Evolutionary conservation across 441 rosid species (phyloP).

Genomic region (Iberis amara): DNA sequence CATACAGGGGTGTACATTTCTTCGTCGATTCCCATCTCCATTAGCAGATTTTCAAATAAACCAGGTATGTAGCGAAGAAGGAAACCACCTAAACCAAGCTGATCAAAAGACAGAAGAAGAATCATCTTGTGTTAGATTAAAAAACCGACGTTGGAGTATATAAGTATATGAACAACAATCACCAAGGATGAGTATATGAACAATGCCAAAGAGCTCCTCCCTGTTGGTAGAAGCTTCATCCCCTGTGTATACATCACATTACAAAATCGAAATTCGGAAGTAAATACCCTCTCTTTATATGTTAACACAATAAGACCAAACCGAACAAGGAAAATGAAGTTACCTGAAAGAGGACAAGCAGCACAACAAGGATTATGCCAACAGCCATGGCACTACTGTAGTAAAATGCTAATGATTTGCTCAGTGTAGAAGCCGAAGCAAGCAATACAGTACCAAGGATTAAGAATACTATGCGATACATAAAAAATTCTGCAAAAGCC

Average conservation of each 20-base stretch:
- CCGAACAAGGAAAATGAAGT: background rate
- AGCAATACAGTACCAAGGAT: constrained; percentile 49
- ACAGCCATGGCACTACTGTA: constrained; percentile 86
- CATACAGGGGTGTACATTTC: constrained; percentile 98
- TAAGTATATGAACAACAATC: constrained; percentile 26
- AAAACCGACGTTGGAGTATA: background rate
- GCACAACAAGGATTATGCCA: constrained; percentile 77
- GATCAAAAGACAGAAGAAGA: constrained; percentile 18
- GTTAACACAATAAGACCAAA: background rate
- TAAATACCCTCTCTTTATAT: background rate
- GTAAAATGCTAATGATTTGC: constrained; percentile 78
- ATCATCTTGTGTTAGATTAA: constrained; percentile 6
- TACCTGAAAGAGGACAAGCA: constrained; percentile 90
- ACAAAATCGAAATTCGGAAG: background rate
- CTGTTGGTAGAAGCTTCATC: constrained; percentile 88
- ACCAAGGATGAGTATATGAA: constrained; percentile 76
- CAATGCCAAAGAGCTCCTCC: constrained; percentile 74
- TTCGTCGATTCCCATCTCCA: constrained; percentile 77
- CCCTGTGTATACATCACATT: constrained; percentile 52
- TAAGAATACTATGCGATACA: constrained; percentile 57
- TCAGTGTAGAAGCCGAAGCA: constrained; percentile 56
- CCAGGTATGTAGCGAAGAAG: constrained; percentile 69
- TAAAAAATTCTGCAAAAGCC: constrained; percentile 48
- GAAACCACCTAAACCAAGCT: constrained; percentile 87
- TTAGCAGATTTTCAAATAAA: constrained; percentile 46